phyloP scores from a whole-genome alignment of 1,284 basidiomycete genomes.

The Xerocomus minutiporus region DNA sequence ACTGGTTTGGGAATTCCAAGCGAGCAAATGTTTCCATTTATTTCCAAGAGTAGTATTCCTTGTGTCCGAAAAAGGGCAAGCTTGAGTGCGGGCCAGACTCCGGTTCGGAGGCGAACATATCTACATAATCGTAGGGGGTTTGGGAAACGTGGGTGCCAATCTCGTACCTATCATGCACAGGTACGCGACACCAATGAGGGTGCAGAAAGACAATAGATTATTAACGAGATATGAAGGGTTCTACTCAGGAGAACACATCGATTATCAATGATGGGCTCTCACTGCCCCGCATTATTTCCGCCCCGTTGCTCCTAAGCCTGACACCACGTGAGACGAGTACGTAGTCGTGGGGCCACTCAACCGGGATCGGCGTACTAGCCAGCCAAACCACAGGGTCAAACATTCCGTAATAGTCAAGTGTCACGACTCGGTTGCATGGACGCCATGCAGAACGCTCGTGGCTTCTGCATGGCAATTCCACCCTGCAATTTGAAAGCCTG shows the following conservation, averaged over 20 bases:
- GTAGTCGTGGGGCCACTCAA: neutral
- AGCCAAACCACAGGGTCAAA: neutral
- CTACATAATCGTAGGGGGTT: neutral
- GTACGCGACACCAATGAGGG: neutral
- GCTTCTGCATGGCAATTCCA: neutral
- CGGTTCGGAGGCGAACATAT: no score
- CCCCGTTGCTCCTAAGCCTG: neutral
- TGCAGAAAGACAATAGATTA: neutral
- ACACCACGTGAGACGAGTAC: neutral
- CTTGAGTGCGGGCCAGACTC: neutral
- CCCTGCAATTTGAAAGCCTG: neutral
- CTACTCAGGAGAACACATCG: neutral
- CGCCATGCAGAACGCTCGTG: neutral
- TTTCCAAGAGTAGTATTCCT: constrained; percentile 5
- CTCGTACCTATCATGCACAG: constrained; percentile 11
- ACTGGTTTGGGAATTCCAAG: constrained; percentile 3
- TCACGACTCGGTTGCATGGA: neutral
- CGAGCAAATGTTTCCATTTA: constrained; percentile 3
- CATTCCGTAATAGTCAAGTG: neutral
- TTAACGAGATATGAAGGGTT: neutral
- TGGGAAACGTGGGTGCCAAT: constrained; percentile 16
- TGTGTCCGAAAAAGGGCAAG: neutral
- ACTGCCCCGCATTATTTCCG: neutral
- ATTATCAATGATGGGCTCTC: neutral
- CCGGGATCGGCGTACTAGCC: neutral